phyloP scores from a whole-genome alignment of 805 yeast genomes.

The Jamesozyma rosinii region DNA sequence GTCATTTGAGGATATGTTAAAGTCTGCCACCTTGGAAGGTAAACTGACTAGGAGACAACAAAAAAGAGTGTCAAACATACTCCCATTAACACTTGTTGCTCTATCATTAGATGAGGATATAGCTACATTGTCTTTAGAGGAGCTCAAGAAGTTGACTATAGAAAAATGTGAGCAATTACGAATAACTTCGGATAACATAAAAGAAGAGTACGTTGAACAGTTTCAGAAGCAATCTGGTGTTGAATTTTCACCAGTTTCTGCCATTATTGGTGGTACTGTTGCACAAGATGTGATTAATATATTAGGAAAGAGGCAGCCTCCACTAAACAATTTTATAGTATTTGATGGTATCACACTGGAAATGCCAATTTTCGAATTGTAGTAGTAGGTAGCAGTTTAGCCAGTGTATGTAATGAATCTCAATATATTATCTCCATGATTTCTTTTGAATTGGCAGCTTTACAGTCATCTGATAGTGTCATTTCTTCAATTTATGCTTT shows the following conservation, averaged over 20 bases:
- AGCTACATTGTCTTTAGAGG: conserved; percentile 10
- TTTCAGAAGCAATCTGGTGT: conserved; percentile 43
- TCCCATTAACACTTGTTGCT: conserved; percentile 52
- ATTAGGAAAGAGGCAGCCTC: conserved; percentile 64
- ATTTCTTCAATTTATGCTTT: too few relatives aligned
- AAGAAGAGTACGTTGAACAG: conserved; percentile 31
- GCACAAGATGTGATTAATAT: conserved; percentile 87
- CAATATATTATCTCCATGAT: too few relatives aligned
- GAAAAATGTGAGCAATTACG: conserved; percentile 32
- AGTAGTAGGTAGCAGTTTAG: too few relatives aligned
- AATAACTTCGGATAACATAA: conserved; percentile 39
- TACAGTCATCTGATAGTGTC: too few relatives aligned
- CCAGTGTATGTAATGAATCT: too few relatives aligned
- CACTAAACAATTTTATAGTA: conserved; percentile 71
- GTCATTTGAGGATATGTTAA: conserved; percentile 31
- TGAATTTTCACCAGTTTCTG: conserved; percentile 75
- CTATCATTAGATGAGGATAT: conserved; percentile 30
- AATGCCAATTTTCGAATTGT: conserved; percentile 61
- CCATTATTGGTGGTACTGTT: conserved; percentile 80
- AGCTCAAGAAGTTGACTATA: conserved; percentile 8
- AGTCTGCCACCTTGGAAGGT: conserved; percentile 32
- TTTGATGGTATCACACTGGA: conserved; percentile 63
- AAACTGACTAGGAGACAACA: conserved; percentile 25
- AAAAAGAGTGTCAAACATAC: conserved; percentile 22
- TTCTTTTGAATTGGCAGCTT: too few relatives aligned